Evolutionary conservation across 306 rosid species (phyloP).

Genomic region (cucumber (Cucumis sativus)): Cucumber_9930_V3 NC_026656.2:12196001-12196500

Average conservation of each 20-base stretch:
- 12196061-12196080: not conserved
- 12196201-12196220: not conserved
- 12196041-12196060: not conserved
- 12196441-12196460: not conserved
- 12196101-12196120: not conserved
- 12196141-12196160: not conserved
- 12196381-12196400: not conserved
- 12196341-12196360: not conserved
- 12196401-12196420: not conserved
- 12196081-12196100: not conserved
- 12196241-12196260: not conserved
- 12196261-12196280: not conserved
- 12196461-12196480: not conserved
- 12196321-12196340: not conserved
- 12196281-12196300: not conserved
- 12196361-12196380: not conserved
- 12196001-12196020: not conserved
- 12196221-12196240: not conserved
- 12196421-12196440: not conserved
- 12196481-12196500: not conserved
- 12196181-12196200: not conserved
- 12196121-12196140: not conserved
- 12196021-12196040: not conserved
- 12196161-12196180: not conserved
- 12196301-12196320: not conserved